These are phyloP conservation scores for Ascochyta clinopodiicola DNA, from an alignment of 2,329 filamentous ascomycete genomes.

Conservation along the genomic window DNA sequence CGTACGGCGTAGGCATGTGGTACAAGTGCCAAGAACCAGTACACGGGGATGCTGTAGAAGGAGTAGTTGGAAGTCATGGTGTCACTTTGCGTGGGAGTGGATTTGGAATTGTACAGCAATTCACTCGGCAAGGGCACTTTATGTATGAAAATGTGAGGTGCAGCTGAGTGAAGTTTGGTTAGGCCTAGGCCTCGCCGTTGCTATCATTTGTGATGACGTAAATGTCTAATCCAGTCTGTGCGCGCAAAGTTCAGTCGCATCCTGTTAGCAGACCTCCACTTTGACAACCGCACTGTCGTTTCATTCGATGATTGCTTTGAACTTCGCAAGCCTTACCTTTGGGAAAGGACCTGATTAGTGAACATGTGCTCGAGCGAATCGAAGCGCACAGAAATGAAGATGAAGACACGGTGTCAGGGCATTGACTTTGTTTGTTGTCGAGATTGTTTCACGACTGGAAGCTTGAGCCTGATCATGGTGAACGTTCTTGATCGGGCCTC, in stretches of 20 bases:
- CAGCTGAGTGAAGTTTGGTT: too few species aligned
- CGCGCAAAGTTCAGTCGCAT: background rate
- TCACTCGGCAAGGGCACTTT: too few species aligned
- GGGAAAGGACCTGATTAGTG: background rate
- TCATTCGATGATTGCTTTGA: background rate
- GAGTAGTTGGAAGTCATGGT: slow-evolving; percentile 35
- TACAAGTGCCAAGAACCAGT: slow-evolving; percentile 29
- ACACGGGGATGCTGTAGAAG: slow-evolving; percentile 33
- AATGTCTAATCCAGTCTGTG: background rate
- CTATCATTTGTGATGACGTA: background rate
- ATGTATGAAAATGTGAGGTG: too few species aligned
- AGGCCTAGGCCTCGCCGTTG: too few species aligned
- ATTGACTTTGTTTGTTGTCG: background rate
- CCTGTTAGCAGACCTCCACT: background rate
- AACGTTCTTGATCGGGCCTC: background rate
- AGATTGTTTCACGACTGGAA: background rate
- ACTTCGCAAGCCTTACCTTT: background rate
- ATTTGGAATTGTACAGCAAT: too few species aligned
- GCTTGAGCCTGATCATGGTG: too few species aligned
- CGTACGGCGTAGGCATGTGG: slow-evolving; percentile 33
- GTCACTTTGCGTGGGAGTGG: background rate
- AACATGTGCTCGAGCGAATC: background rate
- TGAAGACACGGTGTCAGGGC: background rate
- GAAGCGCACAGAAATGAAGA: background rate
- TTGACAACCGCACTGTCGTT: background rate